Base-by-base conservation (phyloP, 2,329 filamentous ascomycete species). In the Aspergillus oerlinghausenensis region DNA sequence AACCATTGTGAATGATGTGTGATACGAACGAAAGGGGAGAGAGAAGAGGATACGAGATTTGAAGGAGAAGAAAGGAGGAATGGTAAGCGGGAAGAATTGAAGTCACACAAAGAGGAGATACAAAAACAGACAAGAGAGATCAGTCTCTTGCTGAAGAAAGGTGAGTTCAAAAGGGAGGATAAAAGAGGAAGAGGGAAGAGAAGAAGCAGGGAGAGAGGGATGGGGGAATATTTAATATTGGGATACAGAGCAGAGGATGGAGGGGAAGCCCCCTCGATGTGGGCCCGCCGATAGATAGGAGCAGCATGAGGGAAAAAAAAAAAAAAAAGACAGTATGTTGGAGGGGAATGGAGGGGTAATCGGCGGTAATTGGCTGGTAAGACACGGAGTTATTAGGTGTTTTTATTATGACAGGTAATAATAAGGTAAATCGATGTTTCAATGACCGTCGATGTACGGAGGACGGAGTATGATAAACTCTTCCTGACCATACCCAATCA, bases 1-100 rank as follows among this genome's bases (percentile, higher is more conserved):
- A 79, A 84, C 82, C 82, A 84, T 84, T 66, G 71, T 82, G 74
- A 75, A 61, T 63, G 65, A 65, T 69, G 40, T 70, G 56, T 67
- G 60, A 26, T 47, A 25, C 50, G 59, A 57, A 61, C 50, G 60
- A 50, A 58, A 43, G 53, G 29, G 19, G 55, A 59, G 45, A 49
- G 62, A 55, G 51, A 40, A 45, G 56, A 56, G 43, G 49, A 21
- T 26, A 52, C 42, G 49, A 54, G 45, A 47, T 28, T 49, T 47
- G 49, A 51, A 38, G 21, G 40, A 51, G 19, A 28, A 40, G 45
- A 58, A 48, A 58, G 49, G 40, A 42, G 28, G 32, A 53, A 51
- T 51, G 45, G 50, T 43, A 42, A 17, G 49, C 43, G 49, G 35
- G 38, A 57, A 28, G 49, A 49, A 25, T 58, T 32, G 19, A 32